A percentile compares a stretch with the other conserved stretches of the same genome.
phyloP scores from a whole-genome alignment of 208 protist species.

The Crithidia expoeki region DNA sequence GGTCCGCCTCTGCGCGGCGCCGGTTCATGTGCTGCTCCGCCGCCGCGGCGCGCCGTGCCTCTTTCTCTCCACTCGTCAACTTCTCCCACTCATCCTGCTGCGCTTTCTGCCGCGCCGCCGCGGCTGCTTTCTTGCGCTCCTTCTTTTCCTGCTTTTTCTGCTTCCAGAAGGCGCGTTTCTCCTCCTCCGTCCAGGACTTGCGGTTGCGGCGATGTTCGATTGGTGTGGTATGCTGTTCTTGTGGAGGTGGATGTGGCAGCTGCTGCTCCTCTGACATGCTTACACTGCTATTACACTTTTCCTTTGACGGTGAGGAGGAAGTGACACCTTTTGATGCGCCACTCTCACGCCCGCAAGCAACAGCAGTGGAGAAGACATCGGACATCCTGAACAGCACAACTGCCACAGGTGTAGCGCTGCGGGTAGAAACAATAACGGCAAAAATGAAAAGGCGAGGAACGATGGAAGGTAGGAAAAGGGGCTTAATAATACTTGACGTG shows the following conservation, averaged over 20 bases:
- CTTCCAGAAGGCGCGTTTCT: slow-evolving; percentile 64
- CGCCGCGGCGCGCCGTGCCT: slow-evolving; percentile 42
- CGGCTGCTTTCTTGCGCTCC: slow-evolving; percentile 33
- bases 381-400: too few species aligned
- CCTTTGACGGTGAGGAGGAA: neutral
- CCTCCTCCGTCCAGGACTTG: slow-evolving; percentile 59
- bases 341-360: too few species aligned
- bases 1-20: slow-evolving; percentile 37
- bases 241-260: neutral
- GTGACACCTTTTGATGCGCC: neutral
- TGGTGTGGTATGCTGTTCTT: neutral
- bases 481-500: too few species aligned
- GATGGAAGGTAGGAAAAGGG: too few species aligned
- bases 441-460: too few species aligned
- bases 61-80: slow-evolving; percentile 58
- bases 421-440: too few species aligned
- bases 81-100: slow-evolving; percentile 59
- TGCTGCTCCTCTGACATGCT: too few species aligned
- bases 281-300: neutral
- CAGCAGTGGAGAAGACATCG: too few species aligned
- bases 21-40: slow-evolving; percentile 52
- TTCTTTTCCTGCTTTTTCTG: slow-evolving; percentile 60
- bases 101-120: slow-evolving; percentile 35
- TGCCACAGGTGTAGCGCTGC: too few species aligned
- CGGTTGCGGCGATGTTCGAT: slow-evolving; percentile 37